These are phyloP conservation scores for Claviceps sp. DNA, from an alignment of 2,329 filamentous ascomycete genomes.

Conservation along the genomic window DNA sequence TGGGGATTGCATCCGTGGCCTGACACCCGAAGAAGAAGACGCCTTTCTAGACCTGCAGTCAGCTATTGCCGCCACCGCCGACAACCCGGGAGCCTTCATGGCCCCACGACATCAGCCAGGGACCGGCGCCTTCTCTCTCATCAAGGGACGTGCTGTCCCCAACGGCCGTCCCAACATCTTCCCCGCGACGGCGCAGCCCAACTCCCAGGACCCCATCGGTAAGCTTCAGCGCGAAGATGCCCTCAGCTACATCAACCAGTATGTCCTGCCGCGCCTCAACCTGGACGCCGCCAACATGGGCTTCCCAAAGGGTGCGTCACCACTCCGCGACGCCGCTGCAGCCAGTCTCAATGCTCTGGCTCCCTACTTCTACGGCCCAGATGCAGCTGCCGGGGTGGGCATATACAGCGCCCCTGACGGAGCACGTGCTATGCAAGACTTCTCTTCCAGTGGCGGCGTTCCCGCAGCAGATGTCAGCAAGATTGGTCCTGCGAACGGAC, in stretches of 20 bases:
- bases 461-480: conserved; percentile 18
- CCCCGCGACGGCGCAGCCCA: conserved; percentile 32
- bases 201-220: conserved; percentile 43
- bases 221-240: conserved; percentile 56
- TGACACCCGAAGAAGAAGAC: conserved; percentile 55
- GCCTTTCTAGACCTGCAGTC: conserved; percentile 57
- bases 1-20: conserved; percentile 61
- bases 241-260: conserved; percentile 56
- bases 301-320: conserved; percentile 22
- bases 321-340: conserved; percentile 31
- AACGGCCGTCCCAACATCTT: conserved; percentile 51
- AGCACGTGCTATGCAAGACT: conserved; percentile 21
- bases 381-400: conserved; percentile 29
- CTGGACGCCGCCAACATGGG: conserved; percentile 35
- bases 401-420: conserved; percentile 28
- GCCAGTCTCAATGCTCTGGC: conserved; percentile 41
- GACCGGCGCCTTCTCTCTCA: conserved; percentile 44
- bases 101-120: conserved; percentile 40
- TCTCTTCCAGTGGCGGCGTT: conserved; percentile 14
- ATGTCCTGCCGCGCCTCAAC: conserved; percentile 47
- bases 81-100: conserved; percentile 41
- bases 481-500: conserved; percentile 15
- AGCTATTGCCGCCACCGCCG: conserved; percentile 34
- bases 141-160: conserved; percentile 51
- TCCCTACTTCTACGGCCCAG: conserved; percentile 41